Conservation (phyloP, 768 basidiomycete species). For the Udeniomyces megalosporus region DNA sequence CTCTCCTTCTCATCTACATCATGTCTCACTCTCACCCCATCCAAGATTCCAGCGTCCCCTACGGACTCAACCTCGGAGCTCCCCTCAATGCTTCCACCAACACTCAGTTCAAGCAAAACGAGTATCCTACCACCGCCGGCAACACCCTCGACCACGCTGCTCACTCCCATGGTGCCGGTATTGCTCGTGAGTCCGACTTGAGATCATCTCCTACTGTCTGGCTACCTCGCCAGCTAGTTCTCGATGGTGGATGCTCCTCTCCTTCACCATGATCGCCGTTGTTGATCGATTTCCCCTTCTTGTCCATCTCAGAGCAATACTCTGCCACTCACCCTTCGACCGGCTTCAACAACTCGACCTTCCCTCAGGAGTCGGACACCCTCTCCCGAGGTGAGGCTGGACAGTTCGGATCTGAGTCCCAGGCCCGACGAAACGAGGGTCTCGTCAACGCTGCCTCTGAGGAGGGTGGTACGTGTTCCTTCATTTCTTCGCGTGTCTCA, state of each 20-base stretch:
- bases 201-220: too few relatives aligned
- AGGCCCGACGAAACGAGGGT: conserved; percentile 1
- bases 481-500: background rate
- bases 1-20: background rate
- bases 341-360: background rate
- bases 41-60: background rate
- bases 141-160: too few relatives aligned
- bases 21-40: background rate
- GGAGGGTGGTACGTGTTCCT: background rate
- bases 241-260: too few relatives aligned
- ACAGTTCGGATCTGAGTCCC: conserved; percentile 3
- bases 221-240: too few relatives aligned
- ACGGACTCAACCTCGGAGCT: background rate
- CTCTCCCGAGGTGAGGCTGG: background rate
- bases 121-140: background rate
- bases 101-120: background rate
- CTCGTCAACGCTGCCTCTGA: background rate
- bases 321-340: background rate
- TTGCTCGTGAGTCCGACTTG: background rate
- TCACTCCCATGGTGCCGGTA: background rate
- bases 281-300: too few relatives aligned
- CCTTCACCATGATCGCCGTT: too few relatives aligned
- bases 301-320: too few relatives aligned
- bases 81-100: background rate
- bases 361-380: conserved; percentile 1